Percentiles rank a stretch among this genome's conserved stretches.
Evolutionary conservation across 2,329 filamentous ascomycete species (phyloP).

Genomic region (Ilyonectria sp.): DNA sequence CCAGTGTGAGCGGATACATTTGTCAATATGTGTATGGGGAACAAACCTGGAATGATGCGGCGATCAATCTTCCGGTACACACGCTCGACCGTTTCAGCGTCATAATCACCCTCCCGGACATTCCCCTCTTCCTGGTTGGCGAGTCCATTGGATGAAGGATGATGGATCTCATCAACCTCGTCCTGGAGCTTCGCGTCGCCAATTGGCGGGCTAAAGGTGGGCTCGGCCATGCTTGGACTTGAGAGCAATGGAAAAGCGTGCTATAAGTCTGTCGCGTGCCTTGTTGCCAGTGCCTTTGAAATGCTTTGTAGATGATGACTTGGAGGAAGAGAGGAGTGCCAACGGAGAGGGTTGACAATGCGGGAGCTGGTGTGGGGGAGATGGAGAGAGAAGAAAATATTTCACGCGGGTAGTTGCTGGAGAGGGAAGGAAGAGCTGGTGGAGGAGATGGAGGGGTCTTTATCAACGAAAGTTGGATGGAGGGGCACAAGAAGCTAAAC

Average conservation of each 20-base stretch:
- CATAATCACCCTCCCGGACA: conserved; percentile 59
- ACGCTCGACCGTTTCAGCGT: conserved; percentile 66
- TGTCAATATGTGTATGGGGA: not conserved
- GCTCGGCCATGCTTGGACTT: conserved; percentile 64
- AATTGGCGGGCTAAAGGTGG: conserved; percentile 47
- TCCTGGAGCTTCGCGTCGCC: conserved; percentile 53
- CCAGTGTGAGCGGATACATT: conserved; percentile 20
- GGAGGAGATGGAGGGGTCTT: not conserved
- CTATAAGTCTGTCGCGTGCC: conserved; percentile 57
- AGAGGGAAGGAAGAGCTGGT: not conserved
- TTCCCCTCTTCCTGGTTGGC: conserved; percentile 51
- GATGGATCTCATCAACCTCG: conserved; percentile 38
- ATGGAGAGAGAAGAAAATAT: not conserved
- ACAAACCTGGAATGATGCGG: conserved; percentile 71
- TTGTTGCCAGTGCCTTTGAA: conserved; percentile 3
- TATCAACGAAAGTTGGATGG: conserved; percentile 3
- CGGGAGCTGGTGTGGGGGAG: not conserved
- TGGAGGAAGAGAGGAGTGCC: conserved; percentile 24
- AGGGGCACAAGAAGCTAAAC: conserved; percentile 9
- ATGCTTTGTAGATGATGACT: not conserved
- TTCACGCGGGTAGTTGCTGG: not conserved
- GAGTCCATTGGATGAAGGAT: conserved; percentile 38
- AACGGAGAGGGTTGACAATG: conserved; percentile 21
- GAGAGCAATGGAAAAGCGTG: conserved; percentile 68
- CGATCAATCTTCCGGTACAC: conserved; percentile 72